Evolutionary conservation across 257 asterid species (phyloP).

Genomic region (Thymus quinquecostatus): DNA sequence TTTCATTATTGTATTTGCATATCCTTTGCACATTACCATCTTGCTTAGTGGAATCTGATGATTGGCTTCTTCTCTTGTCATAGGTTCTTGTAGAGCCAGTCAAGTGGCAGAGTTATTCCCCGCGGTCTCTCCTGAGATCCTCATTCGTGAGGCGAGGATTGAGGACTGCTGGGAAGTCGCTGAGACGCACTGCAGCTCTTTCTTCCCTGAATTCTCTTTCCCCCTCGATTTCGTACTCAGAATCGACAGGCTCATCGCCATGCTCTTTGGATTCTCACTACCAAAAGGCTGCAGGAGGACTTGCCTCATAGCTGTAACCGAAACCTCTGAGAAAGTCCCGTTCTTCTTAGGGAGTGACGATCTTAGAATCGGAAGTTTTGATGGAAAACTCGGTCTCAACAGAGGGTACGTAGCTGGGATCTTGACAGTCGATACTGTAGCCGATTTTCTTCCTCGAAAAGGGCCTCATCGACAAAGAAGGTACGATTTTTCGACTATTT

Average conservation of each 20-base stretch:
- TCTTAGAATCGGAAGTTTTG: slow-evolving; percentile 64
- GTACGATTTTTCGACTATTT: slow-evolving; percentile 34
- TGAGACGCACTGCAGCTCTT: slow-evolving; percentile 92
- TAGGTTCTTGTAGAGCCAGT: slow-evolving; percentile 77
- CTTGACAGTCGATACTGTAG: slow-evolving; percentile 85
- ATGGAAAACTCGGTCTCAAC: slow-evolving; percentile 64
- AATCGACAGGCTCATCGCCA: slow-evolving; percentile 80
- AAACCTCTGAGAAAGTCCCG: slow-evolving; percentile 52
- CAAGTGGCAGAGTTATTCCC: slow-evolving; percentile 80
- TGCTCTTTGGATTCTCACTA: slow-evolving; percentile 86
- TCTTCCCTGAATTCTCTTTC: slow-evolving; percentile 87
- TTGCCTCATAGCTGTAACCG: slow-evolving; percentile 82
- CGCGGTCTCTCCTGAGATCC: slow-evolving; percentile 67
- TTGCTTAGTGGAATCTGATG: not conserved
- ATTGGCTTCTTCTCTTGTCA: slow-evolving; percentile 12
- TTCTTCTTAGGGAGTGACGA: slow-evolving; percentile 61
- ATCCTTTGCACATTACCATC: not conserved
- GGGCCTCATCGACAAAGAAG: slow-evolving; percentile 85
- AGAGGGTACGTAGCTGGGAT: slow-evolving; percentile 87
- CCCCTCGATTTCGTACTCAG: slow-evolving; percentile 82
- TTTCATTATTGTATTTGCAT: not conserved
- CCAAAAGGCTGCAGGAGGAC: slow-evolving; percentile 88
- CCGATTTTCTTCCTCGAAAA: slow-evolving; percentile 93
- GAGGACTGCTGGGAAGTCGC: slow-evolving; percentile 99
- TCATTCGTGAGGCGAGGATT: slow-evolving; percentile 85